Conservation (phyloP, 2,329 filamentous ascomycete genomes). For the Dothistroma pini region DNA sequence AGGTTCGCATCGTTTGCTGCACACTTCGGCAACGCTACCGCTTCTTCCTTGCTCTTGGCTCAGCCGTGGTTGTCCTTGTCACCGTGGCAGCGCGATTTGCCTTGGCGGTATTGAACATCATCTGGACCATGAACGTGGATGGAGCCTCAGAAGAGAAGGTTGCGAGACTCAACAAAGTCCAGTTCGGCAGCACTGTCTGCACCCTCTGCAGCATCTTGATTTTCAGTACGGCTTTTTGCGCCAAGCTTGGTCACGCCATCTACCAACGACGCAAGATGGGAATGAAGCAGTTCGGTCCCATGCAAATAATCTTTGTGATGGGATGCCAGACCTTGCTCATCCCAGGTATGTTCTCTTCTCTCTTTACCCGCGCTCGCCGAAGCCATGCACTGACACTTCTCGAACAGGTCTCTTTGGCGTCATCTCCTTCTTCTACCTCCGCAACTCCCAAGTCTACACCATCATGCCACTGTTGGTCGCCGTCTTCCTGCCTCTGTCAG, state of each 20-base stretch:
- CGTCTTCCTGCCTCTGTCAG: slow-evolving; percentile 62
- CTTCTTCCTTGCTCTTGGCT: slow-evolving; percentile 45
- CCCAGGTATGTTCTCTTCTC: slow-evolving; percentile 50
- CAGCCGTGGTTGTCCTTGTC: slow-evolving; percentile 48
- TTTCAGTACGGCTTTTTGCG: slow-evolving; percentile 60
- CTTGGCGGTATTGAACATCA: slow-evolving; percentile 47
- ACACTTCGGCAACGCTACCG: slow-evolving; percentile 44
- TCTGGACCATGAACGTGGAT: slow-evolving; percentile 26
- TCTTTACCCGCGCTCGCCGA: background rate
- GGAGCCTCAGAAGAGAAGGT: slow-evolving; percentile 13
- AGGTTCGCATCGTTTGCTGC: slow-evolving; percentile 60
- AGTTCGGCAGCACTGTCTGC: slow-evolving; percentile 47
- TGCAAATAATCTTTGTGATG: slow-evolving; percentile 66
- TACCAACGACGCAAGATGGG: slow-evolving; percentile 54
- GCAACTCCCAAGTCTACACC: slow-evolving; percentile 52
- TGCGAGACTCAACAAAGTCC: slow-evolving; percentile 38
- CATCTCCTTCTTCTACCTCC: slow-evolving; percentile 49
- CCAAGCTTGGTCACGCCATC: slow-evolving; percentile 59
- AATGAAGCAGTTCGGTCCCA: slow-evolving; percentile 58
- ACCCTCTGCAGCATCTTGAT: slow-evolving; percentile 57
- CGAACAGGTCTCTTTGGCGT: slow-evolving; percentile 57
- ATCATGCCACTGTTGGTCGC: slow-evolving; percentile 57
- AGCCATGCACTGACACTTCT: slow-evolving; percentile 16
- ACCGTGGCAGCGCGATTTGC: slow-evolving; percentile 54
- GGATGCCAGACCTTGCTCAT: slow-evolving; percentile 63